Base-by-base conservation (phyloP, 2,329 filamentous ascomycete species). In the Hymenoscyphus occultus region DNA sequence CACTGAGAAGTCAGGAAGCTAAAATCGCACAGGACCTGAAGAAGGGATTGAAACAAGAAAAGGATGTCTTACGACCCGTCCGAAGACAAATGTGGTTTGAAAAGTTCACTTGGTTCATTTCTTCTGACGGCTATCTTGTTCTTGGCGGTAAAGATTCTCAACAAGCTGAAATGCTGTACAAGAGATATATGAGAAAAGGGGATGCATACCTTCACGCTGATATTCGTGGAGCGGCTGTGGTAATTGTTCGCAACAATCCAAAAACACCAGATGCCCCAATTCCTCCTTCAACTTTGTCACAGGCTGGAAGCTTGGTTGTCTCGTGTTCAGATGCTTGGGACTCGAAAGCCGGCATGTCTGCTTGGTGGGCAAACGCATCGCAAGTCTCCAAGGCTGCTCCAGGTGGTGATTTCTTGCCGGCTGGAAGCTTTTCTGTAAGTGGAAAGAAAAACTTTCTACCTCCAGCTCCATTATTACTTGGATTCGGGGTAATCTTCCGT, bases 51-150 rank as follows among this genome's bases (percentile, higher is more conserved):
- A 97, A 97, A 79, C 90, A 95, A 74, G 95, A 98, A 78, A 97
- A 97, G 76, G 89, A 92, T 22, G 81, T 96, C 1, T 80, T 98
- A 10, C 88, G 93, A 57, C 92, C 90, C 0, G 89, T 97, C 9
- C 86, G 95, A 64, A 90, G 88, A 73, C 90, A 89, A 70, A 85
- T 93, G 72, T 99, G 95, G 95, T 99, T 97, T 71, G 95, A 99
- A 74, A 99, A 99, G 77, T 99, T 97, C 73, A 82, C 88, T 35
- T 98, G 92, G 84, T 99, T 99, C 78, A 86, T 98, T 71, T 97
- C 93, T 0, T 96, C 93, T 0, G 95, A 99, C 74, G 93, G 94
- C 4, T 97, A 98, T 75, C 83, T 99, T 5, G 91, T 98, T 0
- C 83, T 99, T 16, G 94, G 88, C 56, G 94, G 93, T 16, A 92